Conservation (phyloP, 345 rosid genomes). For the Bretschneidera sinensis region DNA sequence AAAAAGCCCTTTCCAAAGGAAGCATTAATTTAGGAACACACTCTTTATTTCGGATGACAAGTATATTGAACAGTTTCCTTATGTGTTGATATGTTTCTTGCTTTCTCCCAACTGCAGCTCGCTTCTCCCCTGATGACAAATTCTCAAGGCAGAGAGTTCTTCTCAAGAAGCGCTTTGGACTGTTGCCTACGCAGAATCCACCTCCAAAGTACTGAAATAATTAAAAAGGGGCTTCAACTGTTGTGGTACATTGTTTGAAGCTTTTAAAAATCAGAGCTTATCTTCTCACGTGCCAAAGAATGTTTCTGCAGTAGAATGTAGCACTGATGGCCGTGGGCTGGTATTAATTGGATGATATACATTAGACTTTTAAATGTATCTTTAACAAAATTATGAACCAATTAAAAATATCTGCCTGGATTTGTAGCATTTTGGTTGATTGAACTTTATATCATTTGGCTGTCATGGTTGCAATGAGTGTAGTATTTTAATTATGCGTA, state of each 20-base stretch:
- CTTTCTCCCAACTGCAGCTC: constrained; percentile 40
- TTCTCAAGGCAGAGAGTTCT: constrained; percentile 70
- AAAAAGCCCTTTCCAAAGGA: too few species aligned
- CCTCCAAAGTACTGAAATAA: constrained; percentile 71
- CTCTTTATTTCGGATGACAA: not conserved
- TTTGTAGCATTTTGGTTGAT: not conserved
- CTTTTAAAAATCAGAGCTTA: too few species aligned
- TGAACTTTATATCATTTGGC: not conserved
- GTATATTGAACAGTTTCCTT: not conserved
- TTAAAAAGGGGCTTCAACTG: not conserved
- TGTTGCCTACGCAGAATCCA: constrained; percentile 66
- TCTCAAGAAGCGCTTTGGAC: constrained; percentile 75
- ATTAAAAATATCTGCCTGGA: too few species aligned
- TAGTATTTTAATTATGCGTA: too few species aligned
- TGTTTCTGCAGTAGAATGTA: too few species aligned
- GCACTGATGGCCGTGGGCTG: not conserved
- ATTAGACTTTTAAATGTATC: not conserved
- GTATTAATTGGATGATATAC: not conserved
- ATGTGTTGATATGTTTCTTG: not conserved
- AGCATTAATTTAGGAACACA: too few species aligned
- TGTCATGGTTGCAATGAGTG: too few species aligned
- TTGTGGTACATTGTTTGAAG: not conserved
- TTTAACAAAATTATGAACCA: too few species aligned
- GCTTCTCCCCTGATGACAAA: constrained; percentile 90
- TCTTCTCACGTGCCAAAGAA: too few species aligned